Evolutionary conservation across 345 rosid genomes (phyloP), one percentile per base, ranked within the genome.

Genomic region (Brassica cretica): DNA sequence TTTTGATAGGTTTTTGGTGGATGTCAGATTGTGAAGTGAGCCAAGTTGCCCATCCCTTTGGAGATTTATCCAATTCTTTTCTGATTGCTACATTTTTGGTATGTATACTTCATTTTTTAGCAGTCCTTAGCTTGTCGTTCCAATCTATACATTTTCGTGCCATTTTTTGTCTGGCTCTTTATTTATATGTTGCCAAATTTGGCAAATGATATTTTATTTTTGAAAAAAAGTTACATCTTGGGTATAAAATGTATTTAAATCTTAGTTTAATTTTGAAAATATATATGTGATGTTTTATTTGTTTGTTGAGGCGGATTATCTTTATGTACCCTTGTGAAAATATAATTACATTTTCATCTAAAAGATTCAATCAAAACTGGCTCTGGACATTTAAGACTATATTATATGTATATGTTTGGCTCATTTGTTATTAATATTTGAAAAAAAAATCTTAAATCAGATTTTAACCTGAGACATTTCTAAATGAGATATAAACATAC

Each of bases 11-110:
- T 3, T 77, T 70, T 77, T 63, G 59, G 62, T 72, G 67, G 62
- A 18, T 41, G 64, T 64, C 70, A 32, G 51, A 30, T 51, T 64
- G 63, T 73, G 70, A 73, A 60, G 58, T 41, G 76, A 73, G 74
- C 70, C 82, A 73, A 79, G 25, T 79, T 73, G 82, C 82, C 78
- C 82, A 79, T 51, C 35, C 12, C 51, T 27, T 73, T 62, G 78
- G 82, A 68, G 78, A 73, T 73, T 68, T 79, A 62, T 73, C 74
- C 74, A 73, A 73, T 73, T 79, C 78, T 73, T 68, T 68, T 49
- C 15, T 73, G 82, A 79, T 73, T 62, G 82, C 33, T 79, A 79
- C 82, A 68, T 5, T 61, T 73, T 73, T 62, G 78, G 53, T 51
- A 66, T 60, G 15, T 79, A 32, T 46, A 15, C 69, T 44, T 78